A percentile compares a stretch with the other conserved stretches of the same genome.
phyloP scores from a whole-genome alignment of 176 grass and related monocot species.

The Oropetium thomaeum region DNA sequence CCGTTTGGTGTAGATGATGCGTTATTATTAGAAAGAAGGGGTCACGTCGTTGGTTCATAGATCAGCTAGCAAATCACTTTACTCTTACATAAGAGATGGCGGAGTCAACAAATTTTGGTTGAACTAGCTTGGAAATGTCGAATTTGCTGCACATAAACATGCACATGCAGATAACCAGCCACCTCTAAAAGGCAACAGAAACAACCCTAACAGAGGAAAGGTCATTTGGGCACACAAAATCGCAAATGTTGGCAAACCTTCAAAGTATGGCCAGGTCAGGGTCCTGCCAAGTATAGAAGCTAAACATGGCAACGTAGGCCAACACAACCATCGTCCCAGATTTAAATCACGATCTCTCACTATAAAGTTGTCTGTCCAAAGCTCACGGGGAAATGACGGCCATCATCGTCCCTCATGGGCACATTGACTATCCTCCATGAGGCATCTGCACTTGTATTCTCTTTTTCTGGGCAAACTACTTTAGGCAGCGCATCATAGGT shows the following conservation, averaged over 20 bases:
- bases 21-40: background rate
- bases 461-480: constrained; percentile 28
- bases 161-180: background rate
- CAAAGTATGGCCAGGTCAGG: background rate
- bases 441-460: background rate
- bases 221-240: background rate
- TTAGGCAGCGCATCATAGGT: constrained; percentile 4
- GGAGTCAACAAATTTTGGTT: no score
- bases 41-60: no score
- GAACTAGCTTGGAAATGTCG: background rate
- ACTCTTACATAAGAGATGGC: background rate
- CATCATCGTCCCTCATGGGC: background rate
- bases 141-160: background rate
- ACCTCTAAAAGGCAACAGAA: background rate
- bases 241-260: background rate
- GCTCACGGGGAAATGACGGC: background rate
- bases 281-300: background rate
- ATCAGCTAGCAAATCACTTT: background rate
- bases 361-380: constrained; percentile 8
- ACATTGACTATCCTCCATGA: background rate
- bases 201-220: background rate
- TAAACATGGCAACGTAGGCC: background rate
- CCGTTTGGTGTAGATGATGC: background rate
- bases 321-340: background rate
- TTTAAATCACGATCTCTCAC: background rate